phyloP scores from a whole-genome alignment of 2,329 filamentous ascomycete species.

The Cordyceps javanica region DNA sequence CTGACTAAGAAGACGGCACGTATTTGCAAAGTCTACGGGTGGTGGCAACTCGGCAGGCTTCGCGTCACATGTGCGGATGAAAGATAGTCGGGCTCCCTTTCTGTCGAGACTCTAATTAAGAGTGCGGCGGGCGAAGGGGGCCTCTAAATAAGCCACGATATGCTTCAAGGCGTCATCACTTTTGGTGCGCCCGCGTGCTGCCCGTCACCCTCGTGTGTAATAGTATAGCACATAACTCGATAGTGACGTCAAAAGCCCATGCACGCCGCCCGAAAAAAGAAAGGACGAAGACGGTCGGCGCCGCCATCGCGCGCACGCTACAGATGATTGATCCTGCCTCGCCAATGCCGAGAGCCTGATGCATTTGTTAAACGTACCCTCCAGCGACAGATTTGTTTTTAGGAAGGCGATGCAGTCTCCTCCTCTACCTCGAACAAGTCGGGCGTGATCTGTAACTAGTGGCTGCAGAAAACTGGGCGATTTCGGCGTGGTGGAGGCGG shows the following conservation, averaged over 20 bases:
- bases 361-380: background rate
- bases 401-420: too few species aligned
- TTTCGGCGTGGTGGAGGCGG: background rate
- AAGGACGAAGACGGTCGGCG: background rate
- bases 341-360: constrained; percentile 7
- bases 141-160: background rate
- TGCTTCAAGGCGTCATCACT: constrained; percentile 7
- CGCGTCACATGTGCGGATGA: too few species aligned
- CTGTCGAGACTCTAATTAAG: too few species aligned
- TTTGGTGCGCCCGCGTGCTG: background rate
- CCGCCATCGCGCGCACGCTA: constrained; percentile 1
- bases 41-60: too few species aligned
- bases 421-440: background rate
- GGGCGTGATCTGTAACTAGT: background rate
- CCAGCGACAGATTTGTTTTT: background rate
- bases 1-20: too few species aligned
- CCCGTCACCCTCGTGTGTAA: background rate
- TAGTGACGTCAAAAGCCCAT: constrained; percentile 5
- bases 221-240: background rate
- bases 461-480: background rate
- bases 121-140: too few species aligned
- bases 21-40: too few species aligned
- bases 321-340: background rate
- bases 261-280: background rate
- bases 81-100: too few species aligned